Evolutionary conservation across 78 protist genomes (phyloP).

Genomic region (Guillardia theta): DNA sequence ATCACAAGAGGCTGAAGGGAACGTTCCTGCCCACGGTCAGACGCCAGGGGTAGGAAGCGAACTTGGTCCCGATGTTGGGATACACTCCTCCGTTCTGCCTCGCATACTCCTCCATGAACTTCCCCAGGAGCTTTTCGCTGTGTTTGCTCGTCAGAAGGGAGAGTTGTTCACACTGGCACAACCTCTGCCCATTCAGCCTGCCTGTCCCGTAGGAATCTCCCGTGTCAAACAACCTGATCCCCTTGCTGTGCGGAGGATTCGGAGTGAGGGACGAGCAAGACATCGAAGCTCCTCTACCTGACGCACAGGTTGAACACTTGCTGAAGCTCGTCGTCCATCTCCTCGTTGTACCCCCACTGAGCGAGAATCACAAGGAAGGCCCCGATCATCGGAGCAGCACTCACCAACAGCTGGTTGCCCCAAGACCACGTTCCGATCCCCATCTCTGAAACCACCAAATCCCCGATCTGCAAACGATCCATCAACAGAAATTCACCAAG

Average conservation of each 20-base stretch:
- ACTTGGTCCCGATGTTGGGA: background rate
- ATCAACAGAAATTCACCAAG: no score
- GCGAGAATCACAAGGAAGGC: background rate
- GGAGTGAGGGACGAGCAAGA: no score
- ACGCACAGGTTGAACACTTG: background rate
- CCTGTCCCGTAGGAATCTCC: background rate
- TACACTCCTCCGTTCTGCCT: background rate
- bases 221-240: background rate
- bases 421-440: conserved; percentile 34
- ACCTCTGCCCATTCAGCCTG: background rate
- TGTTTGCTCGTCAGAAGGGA: no score
- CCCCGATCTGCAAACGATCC: no score
- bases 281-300: no score
- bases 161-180: no score
- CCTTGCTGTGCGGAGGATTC: no score
- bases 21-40: background rate
- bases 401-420: conserved; percentile 17
- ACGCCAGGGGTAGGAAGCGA: conserved; percentile 30
- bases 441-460: background rate
- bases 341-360: conserved; percentile 5
- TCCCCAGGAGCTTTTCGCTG: background rate
- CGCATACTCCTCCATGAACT: background rate
- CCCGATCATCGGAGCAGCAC: background rate
- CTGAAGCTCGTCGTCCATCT: conserved; percentile 1
- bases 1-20: background rate